Conservation (phyloP, 148 eudicot genomes). For the Chenopodium suecicum region DNA sequence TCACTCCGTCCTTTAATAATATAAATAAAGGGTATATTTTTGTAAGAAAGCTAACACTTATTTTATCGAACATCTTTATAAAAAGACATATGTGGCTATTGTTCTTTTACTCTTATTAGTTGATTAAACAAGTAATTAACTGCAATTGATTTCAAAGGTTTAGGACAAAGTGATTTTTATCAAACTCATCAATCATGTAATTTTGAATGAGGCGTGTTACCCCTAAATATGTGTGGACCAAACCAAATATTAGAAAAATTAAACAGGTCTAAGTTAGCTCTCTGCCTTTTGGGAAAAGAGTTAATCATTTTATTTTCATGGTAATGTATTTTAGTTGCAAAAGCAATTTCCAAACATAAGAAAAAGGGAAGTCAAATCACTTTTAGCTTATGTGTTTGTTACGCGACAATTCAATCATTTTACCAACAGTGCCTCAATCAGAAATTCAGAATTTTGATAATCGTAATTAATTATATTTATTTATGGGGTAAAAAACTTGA, state of each 20-base stretch:
- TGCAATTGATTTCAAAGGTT: not conserved
- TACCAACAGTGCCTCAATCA: not conserved
- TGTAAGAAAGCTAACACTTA: too few species aligned
- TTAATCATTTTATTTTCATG: slow-evolving; percentile 1
- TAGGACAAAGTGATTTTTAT: not conserved
- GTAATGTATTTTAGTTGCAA: slow-evolving; percentile 9
- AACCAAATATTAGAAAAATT: too few species aligned
- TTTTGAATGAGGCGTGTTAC: not conserved
- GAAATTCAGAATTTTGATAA: not conserved
- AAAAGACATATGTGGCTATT: too few species aligned
- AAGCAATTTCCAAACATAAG: slow-evolving; percentile 18
- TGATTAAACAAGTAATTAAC: too few species aligned
- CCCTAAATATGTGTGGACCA: too few species aligned
- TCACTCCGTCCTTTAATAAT: too few species aligned
- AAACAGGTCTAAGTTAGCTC: not conserved
- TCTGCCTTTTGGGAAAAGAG: slow-evolving; percentile 27
- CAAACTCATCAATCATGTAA: slow-evolving; percentile 7
- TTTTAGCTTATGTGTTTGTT: slow-evolving; percentile 14
- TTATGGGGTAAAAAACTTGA: too few species aligned
- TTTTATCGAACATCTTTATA: too few species aligned
- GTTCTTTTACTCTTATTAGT: too few species aligned
- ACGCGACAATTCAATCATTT: slow-evolving; percentile 27
- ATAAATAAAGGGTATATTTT: too few species aligned
- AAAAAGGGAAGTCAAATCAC: slow-evolving; percentile 27
- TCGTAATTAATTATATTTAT: too few species aligned